Base-by-base conservation (phyloP, 169 alveolate genomes). In the Cystoisospora suis region DNA sequence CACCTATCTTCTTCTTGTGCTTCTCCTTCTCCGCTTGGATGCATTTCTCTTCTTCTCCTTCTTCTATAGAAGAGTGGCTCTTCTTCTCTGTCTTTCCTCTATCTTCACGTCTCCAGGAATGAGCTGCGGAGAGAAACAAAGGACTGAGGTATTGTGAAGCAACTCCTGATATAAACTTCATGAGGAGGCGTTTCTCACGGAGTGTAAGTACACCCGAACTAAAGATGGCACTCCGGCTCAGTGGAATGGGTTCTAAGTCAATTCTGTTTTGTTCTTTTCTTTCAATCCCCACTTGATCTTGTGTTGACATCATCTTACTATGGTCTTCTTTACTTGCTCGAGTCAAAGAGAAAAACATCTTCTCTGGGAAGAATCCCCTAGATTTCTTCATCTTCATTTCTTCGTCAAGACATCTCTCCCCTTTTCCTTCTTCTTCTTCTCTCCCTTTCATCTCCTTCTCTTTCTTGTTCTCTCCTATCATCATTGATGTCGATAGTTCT, bases 141-240 rank as follows among this genome's bases (percentile, higher is more conserved):
- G 46, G 46, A 40, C 56, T 72, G 38, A 72, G 53, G 34, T 23
- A 38, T 29, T 9, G 83, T n/a, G 83, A 3, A 9, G 83, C 83
- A 38, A 72, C 83, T 3, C 56, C 32, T 42, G 87, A 34, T 5
- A 90, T 40, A 59, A 90, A 86, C 56, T 85, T 90, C 94, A 90
- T 90, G 49, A 90, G 70, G 58, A 36, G 9, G 9, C 94, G 81
- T 61, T 90, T 90, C 49, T 90, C 94, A n/a, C 23, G 72, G 4
- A 90, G 70, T 29, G 49, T 44, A 34, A 90, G 47, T 15, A 34
- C 44, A 29, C 70, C 53, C n/a, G 75, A 53, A 34, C 40, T 34
- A 79, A 90, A 90, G 47, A 90, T 90, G 61, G 83, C 87, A 32
- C 94, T 86, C n/a, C 90, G 89, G 40, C 72, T 90, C 86, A 91